These are phyloP conservation scores for Blastobotrys ciferrii DNA, from an alignment of 1,139 yeast species.

Conservation along the genomic window DNA sequence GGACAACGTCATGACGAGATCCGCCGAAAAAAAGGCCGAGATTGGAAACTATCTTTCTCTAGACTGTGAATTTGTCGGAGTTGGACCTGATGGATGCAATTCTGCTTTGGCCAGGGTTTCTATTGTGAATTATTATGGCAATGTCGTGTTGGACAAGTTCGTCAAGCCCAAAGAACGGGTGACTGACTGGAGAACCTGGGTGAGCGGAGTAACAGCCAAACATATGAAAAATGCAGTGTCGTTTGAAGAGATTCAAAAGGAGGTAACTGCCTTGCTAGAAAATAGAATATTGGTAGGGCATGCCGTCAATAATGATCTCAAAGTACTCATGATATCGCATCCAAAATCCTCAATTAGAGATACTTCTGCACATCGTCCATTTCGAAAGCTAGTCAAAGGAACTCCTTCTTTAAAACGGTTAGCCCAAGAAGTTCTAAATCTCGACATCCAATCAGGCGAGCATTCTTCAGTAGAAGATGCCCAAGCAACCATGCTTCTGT, in stretches of 20 bases:
- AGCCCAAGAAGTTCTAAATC: constrained; percentile 52
- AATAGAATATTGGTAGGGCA: constrained; percentile 72
- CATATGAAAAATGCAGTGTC: constrained; percentile 66
- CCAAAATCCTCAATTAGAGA: constrained; percentile 67
- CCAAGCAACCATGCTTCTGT: constrained; percentile 77
- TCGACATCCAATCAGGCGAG: constrained; percentile 68
- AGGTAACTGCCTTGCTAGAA: constrained; percentile 46
- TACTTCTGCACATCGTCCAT: constrained; percentile 63
- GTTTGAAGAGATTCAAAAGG: constrained; percentile 63
- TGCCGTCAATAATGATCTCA: constrained; percentile 76
- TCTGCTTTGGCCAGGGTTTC: constrained; percentile 86
- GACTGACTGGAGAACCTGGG: constrained; percentile 92
- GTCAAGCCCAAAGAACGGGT: constrained; percentile 75
- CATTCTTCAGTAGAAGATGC: constrained; percentile 95
- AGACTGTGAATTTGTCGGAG: constrained; percentile 95
- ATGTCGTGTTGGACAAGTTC: constrained; percentile 63
- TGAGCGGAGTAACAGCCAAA: constrained; percentile 76
- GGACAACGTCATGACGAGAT: background rate
- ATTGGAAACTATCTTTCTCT: constrained; percentile 75
- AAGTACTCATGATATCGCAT: constrained; percentile 63
- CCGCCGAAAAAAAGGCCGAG: constrained; percentile 12
- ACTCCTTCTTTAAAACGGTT: constrained; percentile 72
- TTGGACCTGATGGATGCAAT: constrained; percentile 65
- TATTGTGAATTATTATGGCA: constrained; percentile 78
- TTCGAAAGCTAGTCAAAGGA: constrained; percentile 59